Conservation (phyloP, 306 rosid genomes). For the Lathyrus sativus region DNA sequence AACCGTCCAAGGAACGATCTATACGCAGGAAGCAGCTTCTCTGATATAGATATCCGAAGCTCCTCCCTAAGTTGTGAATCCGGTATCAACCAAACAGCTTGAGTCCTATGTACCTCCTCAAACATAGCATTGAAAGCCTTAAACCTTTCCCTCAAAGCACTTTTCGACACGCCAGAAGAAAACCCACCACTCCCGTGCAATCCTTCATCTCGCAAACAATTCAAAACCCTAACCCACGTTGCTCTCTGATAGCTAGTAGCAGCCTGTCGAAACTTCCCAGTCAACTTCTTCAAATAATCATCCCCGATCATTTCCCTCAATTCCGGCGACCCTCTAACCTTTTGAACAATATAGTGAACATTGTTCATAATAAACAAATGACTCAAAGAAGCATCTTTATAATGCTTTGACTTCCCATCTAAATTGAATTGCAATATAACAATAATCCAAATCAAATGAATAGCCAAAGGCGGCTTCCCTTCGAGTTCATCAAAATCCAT, state of each 20-base stretch:
- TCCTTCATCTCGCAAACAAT: slow-evolving; percentile 89
- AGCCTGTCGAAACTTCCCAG: slow-evolving; percentile 82
- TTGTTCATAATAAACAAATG: slow-evolving; percentile 96
- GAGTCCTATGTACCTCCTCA: slow-evolving; percentile 95
- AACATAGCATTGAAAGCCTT: slow-evolving; percentile 94
- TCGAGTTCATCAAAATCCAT: slow-evolving; percentile 86
- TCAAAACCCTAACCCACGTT: slow-evolving; percentile 89
- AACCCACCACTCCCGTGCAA: slow-evolving; percentile 86
- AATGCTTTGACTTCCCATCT: slow-evolving; percentile 92
- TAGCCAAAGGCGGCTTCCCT: slow-evolving; percentile 76
- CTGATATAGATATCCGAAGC: slow-evolving; percentile 81
- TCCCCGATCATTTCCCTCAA: slow-evolving; percentile 92
- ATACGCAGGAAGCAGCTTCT: slow-evolving; percentile 90
- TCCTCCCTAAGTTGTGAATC: slow-evolving; percentile 97
- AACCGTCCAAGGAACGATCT: slow-evolving; percentile 93
- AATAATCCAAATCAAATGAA: slow-evolving; percentile 96
- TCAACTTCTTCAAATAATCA: slow-evolving; percentile 76
- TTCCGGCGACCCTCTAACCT: slow-evolving; percentile 85
- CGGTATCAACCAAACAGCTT: slow-evolving; percentile 86
- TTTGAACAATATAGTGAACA: slow-evolving; percentile 95
- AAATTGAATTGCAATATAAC: slow-evolving; percentile 86
- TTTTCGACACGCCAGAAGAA: slow-evolving; percentile 89
- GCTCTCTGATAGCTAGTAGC: slow-evolving; percentile 96
- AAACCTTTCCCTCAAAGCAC: slow-evolving; percentile 91
- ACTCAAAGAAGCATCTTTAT: slow-evolving; percentile 70